Evolutionary conservation across 2,329 filamentous ascomycete species (phyloP), one percentile per base, ranked within the genome.

Genomic region (Coniochaeta sp.): DNA sequence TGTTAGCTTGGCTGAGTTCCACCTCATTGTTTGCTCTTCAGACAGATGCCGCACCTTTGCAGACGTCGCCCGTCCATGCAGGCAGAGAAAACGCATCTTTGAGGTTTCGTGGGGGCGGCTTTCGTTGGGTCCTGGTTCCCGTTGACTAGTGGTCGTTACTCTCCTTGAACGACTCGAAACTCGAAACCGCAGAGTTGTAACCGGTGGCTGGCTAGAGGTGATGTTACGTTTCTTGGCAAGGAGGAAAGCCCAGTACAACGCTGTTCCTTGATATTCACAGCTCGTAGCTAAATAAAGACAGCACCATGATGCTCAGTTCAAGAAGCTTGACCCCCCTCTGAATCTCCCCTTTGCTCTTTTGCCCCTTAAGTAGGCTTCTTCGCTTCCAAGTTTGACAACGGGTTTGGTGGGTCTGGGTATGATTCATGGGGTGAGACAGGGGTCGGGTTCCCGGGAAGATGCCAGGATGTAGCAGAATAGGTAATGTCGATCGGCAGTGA

Each of bases 1-100:
- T 34, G 14, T 54, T 30, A 60, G 24, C 60, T 58, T 54, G 61
- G 50, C 50, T 55, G 16, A 7, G 6, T 55, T 55, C 50, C 63
- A 59, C 60, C 58, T 30, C 61, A 54, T 58, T 47, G 24, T 42
- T 32, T 24, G 50, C 58, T 57, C 59, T 14, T 50, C 60, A 52
- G 58, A 58, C 36, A 55, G 28, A 44, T 44, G 58, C 38, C 59
- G 58, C 61, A 65, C 67, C 66, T 69, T 64, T 30, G 63, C 64
- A 57, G 61, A 68, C 19, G 66, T 67, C 55, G 65, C 67, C 60
- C 66, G 65, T 64, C 67, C 63, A 58, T 62, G 65, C 62, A 65
- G 63, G 62, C 62, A 65, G 32, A 65, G 50, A 59, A 59, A 65
- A 38, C 57, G 60, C 62, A 62, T 66, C 58, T 61, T 58, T 24